Evolutionary conservation across 2,329 filamentous ascomycete genomes (phyloP), one percentile per base, ranked within the genome.

Genomic region (Hypoxylon sp.): DNA sequence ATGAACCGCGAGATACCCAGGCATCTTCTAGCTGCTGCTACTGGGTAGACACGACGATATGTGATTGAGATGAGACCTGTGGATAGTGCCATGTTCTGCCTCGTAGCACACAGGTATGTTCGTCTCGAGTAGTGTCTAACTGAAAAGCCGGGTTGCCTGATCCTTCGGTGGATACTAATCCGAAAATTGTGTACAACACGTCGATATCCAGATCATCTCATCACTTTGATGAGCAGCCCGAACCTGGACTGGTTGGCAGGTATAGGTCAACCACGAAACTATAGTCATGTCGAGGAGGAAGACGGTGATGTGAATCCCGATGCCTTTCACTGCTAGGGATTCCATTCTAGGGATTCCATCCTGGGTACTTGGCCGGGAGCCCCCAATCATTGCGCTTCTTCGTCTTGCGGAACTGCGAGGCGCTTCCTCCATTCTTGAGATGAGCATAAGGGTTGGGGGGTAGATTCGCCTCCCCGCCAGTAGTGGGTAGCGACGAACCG

Each of bases 301-400:
- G 43, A 41, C 55, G 49, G 54, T 48, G 52, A 52, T 48, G 55
- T 51, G 37, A 48, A 48, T 48, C 59, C 47, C n/a, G n/a, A n/a
- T n/a, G n/a, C n/a, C n/a, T n/a, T n/a, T n/a, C n/a, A n/a, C n/a
- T n/a, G 33, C 59, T 47, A 37, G 48, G 38, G 27, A 50, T 75
- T 49, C 75, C 74, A 78, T 75, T 65, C 74, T 74, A 60, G 71
- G 74, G 62, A 18, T 52, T 75, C 77, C 74, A 77, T 40, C 73
- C 74, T 45, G 74, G 69, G 59, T 77, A 77, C 52, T 72, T 73
- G 33, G 67, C 66, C 13, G 68, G 61, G 38, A 68, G 55, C 13
- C 65, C 48, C 52, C 55, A 62, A 48, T 66, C 52, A 41, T 54
- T 60, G 20, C 41, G 43, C 26, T 59, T 57, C 48, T 66, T 64